Conservation (phyloP, 345 rosid genomes). For the Populus pruinosa region DNA sequence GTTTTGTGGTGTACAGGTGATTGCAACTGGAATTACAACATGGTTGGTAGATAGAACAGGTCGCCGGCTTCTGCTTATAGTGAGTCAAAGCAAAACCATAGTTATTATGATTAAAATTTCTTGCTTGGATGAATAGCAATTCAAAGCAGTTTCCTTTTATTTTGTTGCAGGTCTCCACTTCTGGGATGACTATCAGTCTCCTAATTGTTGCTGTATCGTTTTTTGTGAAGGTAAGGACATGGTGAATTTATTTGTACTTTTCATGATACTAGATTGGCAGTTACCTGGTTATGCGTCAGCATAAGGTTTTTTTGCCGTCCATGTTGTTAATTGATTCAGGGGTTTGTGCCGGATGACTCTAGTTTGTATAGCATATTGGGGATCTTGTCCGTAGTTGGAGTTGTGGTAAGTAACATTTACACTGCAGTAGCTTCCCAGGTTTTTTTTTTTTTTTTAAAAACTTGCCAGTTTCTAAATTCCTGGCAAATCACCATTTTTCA, state of each 20-base stretch:
- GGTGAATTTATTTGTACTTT: background rate
- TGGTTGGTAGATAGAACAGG: constrained; percentile 90
- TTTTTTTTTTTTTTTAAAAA: background rate
- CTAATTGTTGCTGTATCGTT: constrained; percentile 73
- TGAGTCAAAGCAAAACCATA: constrained; percentile 40
- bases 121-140: background rate
- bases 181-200: constrained; percentile 82
- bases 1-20: constrained; percentile 44
- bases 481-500: constrained; percentile 30
- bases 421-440: background rate
- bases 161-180: constrained; percentile 59
- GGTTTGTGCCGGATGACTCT: constrained; percentile 47
- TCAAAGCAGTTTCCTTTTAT: background rate
- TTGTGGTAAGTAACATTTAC: constrained; percentile 61
- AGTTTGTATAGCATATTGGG: constrained; percentile 50
- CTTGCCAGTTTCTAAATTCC: background rate
- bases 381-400: constrained; percentile 79
- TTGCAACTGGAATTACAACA: constrained; percentile 77
- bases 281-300: background rate
- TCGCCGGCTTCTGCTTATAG: constrained; percentile 79
- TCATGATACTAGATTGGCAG: background rate
- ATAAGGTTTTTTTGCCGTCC: background rate
- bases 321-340: constrained; percentile 41
- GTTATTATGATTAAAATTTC: background rate
- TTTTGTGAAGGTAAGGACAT: constrained; percentile 45